Evolutionary conservation across 768 basidiomycete species (phyloP), one percentile per base, ranked within the genome.

Genomic region (Kwoniella botswanensis): DNA sequence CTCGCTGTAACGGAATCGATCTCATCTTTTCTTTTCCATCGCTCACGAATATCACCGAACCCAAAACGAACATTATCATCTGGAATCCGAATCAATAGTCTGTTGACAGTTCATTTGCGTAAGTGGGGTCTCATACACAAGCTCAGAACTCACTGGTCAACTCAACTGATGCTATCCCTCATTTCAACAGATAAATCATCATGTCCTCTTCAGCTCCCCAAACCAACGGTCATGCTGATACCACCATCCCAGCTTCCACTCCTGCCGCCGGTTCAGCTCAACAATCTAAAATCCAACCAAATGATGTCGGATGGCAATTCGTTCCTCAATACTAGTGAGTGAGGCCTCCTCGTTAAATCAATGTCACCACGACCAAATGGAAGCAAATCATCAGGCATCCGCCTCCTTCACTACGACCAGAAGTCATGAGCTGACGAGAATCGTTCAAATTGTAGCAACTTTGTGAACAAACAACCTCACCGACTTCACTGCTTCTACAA

Each of bases 401-500:
- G 2, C 55, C 0, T 5, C 21, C 55, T 18, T 56, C 55, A 56
- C 18, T 6, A 12, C n/a, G 11, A 22, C 12, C 26, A 4, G 4
- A 4, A 9, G 26, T 22, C 55, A 3, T 63, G 35, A 56, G 68
- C 68, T 69, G 22, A 65, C 67, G 71, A 72, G 46, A 57, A 29
- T 12, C 21, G 12, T 7, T 43, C n/a, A 63, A 44, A 17, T 53
- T 43, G 12, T 70, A 84, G 84, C 87, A 96, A 93, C 79, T 96
- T 93, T 87, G 92, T 99, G 84, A 97, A 98, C 89, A 94, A 97
- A 86, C 90, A 94, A 73, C 96, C 96, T 80, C 87, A 92, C 85
- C 92, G 94, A 85, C 89, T 98, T 78, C 97, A 99, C 86, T 94
- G 94, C 86, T 98, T 98, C 87, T 98, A 98, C 88, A 97, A 91